phyloP scores from a whole-genome alignment of 1,139 yeast species.

The Wickerhamiella infanticola region DNA sequence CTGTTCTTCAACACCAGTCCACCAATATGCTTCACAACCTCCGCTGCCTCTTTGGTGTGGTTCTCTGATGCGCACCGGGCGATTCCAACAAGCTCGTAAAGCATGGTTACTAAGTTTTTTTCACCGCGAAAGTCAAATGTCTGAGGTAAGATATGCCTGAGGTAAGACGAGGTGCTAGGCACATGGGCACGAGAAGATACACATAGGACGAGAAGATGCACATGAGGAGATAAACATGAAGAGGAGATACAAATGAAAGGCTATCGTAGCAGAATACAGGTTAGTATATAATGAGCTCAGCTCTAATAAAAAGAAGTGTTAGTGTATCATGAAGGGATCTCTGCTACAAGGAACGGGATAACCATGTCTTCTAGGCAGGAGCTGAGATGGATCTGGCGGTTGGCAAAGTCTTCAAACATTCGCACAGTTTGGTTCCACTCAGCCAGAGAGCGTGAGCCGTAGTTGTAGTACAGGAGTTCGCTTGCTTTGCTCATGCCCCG shows the following conservation, averaged over 20 bases:
- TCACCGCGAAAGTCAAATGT: too few species aligned
- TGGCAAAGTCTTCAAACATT: conserved; percentile 43
- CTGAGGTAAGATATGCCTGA: too few species aligned
- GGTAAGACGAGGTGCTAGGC: too few species aligned
- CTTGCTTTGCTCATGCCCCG: conserved; percentile 4
- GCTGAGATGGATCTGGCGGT: conserved; percentile 18
- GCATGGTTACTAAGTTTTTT: conserved; percentile 32
- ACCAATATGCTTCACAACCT: conserved; percentile 68
- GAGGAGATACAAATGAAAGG: too few species aligned
- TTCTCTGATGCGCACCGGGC: conserved; percentile 35
- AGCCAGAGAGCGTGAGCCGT: conserved; percentile 47
- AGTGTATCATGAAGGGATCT: conserved; percentile 20
- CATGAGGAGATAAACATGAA: too few species aligned
- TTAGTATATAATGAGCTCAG: too few species aligned
- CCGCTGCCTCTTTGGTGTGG: conserved; percentile 26
- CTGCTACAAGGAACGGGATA: conserved; percentile 33
- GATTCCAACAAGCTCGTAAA: conserved; percentile 80
- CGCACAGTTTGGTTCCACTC: conserved; percentile 45
- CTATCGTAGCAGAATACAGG: too few species aligned
- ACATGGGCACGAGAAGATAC: too few species aligned
- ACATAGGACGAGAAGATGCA: too few species aligned
- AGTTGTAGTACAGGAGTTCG: conserved; percentile 23
- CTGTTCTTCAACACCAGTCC: conserved; percentile 71
- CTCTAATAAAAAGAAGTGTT: too few species aligned
- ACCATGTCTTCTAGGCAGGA: conserved; percentile 20